Conservation (phyloP, 768 basidiomycete species). For the Tylopilus felleus region DNA sequence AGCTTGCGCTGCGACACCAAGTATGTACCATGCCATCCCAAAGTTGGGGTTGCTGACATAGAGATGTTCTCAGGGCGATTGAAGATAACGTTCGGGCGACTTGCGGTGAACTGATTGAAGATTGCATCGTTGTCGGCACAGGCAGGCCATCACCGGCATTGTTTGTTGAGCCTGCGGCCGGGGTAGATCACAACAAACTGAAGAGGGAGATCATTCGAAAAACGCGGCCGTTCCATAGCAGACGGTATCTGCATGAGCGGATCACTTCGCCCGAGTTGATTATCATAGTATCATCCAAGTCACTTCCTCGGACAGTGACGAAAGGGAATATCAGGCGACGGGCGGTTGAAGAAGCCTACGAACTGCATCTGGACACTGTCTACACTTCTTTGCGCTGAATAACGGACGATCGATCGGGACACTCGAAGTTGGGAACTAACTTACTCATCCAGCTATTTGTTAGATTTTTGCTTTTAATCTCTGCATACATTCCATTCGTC, state of each 20-base stretch:
- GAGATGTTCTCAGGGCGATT: constrained; percentile 47
- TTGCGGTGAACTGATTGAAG: constrained; percentile 56
- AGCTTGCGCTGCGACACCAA: constrained; percentile 77
- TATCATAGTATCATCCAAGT: constrained; percentile 59
- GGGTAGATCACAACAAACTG: constrained; percentile 54
- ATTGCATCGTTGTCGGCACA: constrained; percentile 74
- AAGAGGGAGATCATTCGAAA: constrained; percentile 72
- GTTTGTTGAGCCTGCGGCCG: constrained; percentile 62
- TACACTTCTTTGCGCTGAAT: constrained; percentile 36
- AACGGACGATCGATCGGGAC: background rate
- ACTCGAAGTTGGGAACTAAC: constrained; percentile 9
- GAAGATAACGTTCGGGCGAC: constrained; percentile 71
- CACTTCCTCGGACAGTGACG: constrained; percentile 73
- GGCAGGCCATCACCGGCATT: constrained; percentile 74
- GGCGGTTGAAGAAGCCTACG: constrained; percentile 69
- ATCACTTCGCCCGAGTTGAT: constrained; percentile 64
- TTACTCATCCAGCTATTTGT: constrained; percentile 16
- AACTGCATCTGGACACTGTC: constrained; percentile 53
- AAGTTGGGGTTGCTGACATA: constrained; percentile 3
- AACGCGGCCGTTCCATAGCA: constrained; percentile 67
- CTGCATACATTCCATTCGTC: constrained; percentile 1
- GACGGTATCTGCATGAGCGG: constrained; percentile 77
- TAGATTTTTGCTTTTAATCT: background rate
- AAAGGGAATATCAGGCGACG: constrained; percentile 80
- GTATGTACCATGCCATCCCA: constrained; percentile 29